A percentile compares a stretch with the other conserved stretches of the same genome.
Evolutionary conservation across 768 basidiomycete species (phyloP).

Genomic region (Tubosaeta sp.): DNA sequence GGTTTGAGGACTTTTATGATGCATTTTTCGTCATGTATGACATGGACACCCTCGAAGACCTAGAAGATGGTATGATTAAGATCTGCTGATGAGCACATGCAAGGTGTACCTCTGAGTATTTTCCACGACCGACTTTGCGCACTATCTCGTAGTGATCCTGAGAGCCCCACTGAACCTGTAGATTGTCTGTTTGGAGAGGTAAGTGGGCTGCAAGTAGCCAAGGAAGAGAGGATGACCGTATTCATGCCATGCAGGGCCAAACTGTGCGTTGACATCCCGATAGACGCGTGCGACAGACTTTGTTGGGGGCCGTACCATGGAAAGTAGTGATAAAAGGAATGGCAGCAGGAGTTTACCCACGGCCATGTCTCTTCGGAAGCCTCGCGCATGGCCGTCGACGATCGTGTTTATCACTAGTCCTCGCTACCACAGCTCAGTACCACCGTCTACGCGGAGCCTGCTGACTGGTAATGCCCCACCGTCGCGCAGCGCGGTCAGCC

Average conservation of each 20-base stretch:
- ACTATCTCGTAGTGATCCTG: slow-evolving; percentile 99
- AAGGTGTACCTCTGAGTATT: slow-evolving; percentile 80
- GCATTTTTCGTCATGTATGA: slow-evolving; percentile 88
- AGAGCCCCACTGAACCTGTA: slow-evolving; percentile 95
- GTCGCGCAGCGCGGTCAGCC: slow-evolving; percentile 25
- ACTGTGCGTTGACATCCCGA: slow-evolving; percentile 79
- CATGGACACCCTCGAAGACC: slow-evolving; percentile 93
- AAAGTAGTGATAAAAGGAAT: slow-evolving; percentile 15
- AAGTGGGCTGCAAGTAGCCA: slow-evolving; percentile 3
- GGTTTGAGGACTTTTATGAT: slow-evolving; percentile 99
- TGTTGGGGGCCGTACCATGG: slow-evolving; percentile 67
- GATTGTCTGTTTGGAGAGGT: slow-evolving; percentile 62
- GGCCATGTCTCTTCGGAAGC: slow-evolving; percentile 22
- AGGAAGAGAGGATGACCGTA: slow-evolving; percentile 58
- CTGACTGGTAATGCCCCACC: slow-evolving; percentile 29
- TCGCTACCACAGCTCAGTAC: slow-evolving; percentile 56
- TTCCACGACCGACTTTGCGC: slow-evolving; percentile 91
- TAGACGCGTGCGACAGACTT: slow-evolving; percentile 87
- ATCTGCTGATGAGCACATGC: slow-evolving; percentile 8
- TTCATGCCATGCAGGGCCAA: slow-evolving; percentile 93
- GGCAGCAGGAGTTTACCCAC: slow-evolving; percentile 25
- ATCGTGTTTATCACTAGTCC: slow-evolving; percentile 52
- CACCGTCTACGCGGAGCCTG: slow-evolving; percentile 37
- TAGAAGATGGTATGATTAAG: slow-evolving; percentile 27
- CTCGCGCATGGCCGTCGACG: slow-evolving; percentile 49